Evolutionary conservation across 1,284 basidiomycete species (phyloP).

Genomic region (Trichosporon inkin): DNA sequence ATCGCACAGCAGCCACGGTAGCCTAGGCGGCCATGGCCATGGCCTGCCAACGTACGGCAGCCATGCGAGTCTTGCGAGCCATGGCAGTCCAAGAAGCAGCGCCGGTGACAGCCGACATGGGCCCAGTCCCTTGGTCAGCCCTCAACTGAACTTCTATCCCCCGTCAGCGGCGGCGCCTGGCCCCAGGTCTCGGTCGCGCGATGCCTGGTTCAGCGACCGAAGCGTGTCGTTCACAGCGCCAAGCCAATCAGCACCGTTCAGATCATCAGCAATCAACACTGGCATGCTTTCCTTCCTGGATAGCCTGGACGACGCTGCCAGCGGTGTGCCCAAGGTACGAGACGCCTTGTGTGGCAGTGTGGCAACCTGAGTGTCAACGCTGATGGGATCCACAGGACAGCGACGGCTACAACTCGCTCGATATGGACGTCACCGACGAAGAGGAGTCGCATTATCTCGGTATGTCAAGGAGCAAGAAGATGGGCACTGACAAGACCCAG

Average conservation of each 20-base stretch:
- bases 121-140: neutral
- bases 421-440: constrained; percentile 22
- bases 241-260: neutral
- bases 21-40: neutral
- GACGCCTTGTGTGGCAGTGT: neutral
- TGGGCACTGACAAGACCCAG: constrained; percentile 5
- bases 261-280: neutral
- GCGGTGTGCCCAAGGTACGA: neutral
- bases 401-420: constrained; percentile 23
- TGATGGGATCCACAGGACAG: neutral
- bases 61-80: neutral
- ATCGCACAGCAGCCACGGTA: neutral
- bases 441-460: constrained; percentile 29
- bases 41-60: neutral
- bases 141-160: constrained; percentile 1
- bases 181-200: neutral
- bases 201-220: neutral
- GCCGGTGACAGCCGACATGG: neutral
- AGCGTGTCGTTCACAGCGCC: neutral
- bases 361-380: neutral
- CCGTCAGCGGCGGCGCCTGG: neutral
- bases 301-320: constrained; percentile 15
- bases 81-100: neutral
- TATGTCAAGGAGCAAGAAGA: neutral
- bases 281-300: constrained; percentile 16